phyloP scores from a whole-genome alignment of 2,329 filamentous ascomycete species.

The Coniochaeta sp. region DNA sequence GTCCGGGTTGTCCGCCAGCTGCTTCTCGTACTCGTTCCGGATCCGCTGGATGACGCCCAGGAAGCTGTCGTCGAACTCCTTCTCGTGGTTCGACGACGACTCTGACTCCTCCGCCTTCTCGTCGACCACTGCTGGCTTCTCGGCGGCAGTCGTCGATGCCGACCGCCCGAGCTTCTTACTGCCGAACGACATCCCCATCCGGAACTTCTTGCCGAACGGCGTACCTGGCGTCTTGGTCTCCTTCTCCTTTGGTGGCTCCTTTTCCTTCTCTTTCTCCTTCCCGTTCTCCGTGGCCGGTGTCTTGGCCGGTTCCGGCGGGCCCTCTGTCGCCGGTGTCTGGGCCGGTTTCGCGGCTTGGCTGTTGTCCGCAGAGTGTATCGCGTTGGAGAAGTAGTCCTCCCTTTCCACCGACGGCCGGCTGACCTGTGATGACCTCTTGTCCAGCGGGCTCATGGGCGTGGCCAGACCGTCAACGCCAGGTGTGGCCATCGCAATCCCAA shows the following conservation, averaged over 20 bases:
- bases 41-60: slow-evolving; percentile 66
- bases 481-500: slow-evolving; percentile 72
- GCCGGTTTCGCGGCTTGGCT: slow-evolving; percentile 38
- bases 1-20: slow-evolving; percentile 46
- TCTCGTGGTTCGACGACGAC: slow-evolving; percentile 57
- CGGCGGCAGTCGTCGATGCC: slow-evolving; percentile 54
- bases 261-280: slow-evolving; percentile 38
- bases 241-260: slow-evolving; percentile 34
- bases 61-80: slow-evolving; percentile 69
- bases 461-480: slow-evolving; percentile 46
- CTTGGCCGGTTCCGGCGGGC: slow-evolving; percentile 25
- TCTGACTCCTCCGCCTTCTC: slow-evolving; percentile 68
- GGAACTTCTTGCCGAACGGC: slow-evolving; percentile 78
- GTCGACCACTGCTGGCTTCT: slow-evolving; percentile 63
- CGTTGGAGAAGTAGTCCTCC: slow-evolving; percentile 71
- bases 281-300: slow-evolving; percentile 39
- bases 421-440: slow-evolving; percentile 47
- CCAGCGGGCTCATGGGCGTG: slow-evolving; percentile 36
- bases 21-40: slow-evolving; percentile 64
- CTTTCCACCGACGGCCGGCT: slow-evolving; percentile 56
- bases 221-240: slow-evolving; percentile 49
- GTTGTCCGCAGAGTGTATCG: slow-evolving; percentile 40
- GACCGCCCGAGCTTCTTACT: slow-evolving; percentile 77
- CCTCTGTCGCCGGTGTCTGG: slow-evolving; percentile 34
- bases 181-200: slow-evolving; percentile 68